Base-by-base conservation (phyloP, 306 rosid species). In the Fragaria nilgerrensis region DNA sequence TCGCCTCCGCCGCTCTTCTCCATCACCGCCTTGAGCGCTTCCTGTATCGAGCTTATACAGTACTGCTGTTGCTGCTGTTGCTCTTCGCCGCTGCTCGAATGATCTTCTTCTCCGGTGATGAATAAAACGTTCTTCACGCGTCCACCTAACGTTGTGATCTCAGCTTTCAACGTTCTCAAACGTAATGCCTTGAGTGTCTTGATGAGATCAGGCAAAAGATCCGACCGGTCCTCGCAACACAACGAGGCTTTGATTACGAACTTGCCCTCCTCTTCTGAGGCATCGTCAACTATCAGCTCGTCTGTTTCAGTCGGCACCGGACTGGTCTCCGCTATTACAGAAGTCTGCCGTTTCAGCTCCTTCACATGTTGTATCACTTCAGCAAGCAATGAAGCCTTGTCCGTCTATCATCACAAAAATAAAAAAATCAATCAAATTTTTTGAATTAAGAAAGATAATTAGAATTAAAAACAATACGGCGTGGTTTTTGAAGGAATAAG, bases 361-460 rank as follows among this genome's bases (percentile, higher is more conserved):
- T 91, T 93, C 68, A 93, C 94, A 58, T 91, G 98, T 59, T 93
- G 91, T 52, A 93, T 93, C 70, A 93, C 98, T 78, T 93, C 98
- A 0, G 97, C 98, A 1, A 93, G 71, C 49, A 93, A 75, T 1
- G 98, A 93, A 36, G 98, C 98, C 75, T 93, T 93, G 81, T 93
- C 98, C 55, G 98, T 93, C 98, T 93, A 48, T 1, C 55, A 65
- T 5, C 59, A 65, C 64, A 47, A 10, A 61, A 43, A 27, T 10
- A n/a, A 25, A 63, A 4, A 17, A 25, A 56, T 43, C 23, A 10
- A 39, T 2, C 39, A 6, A 36, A 25, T 9, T 43, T 29, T 29
- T 34, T 22, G 16, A 9, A 49, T 29, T 29, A 27, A 37, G 27
- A 3, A 37, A 66, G 11, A 4, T 39, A 58, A 74, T 27, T 56